Conservation (phyloP, 176 grass and related monocot genomes). For the Tillandsia fasciculata region DNA sequence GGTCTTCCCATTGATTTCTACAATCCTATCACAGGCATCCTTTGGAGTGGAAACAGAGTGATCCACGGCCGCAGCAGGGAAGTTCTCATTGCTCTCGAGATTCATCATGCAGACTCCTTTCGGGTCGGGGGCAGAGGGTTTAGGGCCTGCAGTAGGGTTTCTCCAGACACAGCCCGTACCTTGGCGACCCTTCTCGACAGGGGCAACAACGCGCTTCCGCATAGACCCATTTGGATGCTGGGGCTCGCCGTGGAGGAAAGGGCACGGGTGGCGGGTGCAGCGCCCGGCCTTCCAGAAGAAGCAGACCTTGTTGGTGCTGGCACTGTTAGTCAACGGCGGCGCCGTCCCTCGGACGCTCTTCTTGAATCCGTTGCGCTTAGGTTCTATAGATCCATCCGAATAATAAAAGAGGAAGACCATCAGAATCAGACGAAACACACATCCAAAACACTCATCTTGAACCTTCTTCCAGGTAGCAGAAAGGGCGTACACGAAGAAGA, state of each 20-base stretch:
- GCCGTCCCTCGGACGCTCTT: not conserved
- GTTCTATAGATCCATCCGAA: not conserved
- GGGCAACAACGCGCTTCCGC: not conserved
- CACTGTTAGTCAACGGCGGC: too few species aligned
- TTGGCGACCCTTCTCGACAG: slow-evolving; percentile 7
- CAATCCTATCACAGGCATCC: too few species aligned
- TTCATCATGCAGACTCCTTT: too few species aligned
- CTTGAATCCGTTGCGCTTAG: not conserved
- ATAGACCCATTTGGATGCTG: not conserved
- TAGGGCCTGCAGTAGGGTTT: slow-evolving; percentile 32
- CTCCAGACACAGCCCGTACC: slow-evolving; percentile 43
- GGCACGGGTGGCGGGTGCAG: slow-evolving; percentile 12
- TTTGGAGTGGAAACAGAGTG: too few species aligned
- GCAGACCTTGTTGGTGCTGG: slow-evolving; percentile 15
- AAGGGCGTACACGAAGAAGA: too few species aligned
- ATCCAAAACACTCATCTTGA: too few species aligned
- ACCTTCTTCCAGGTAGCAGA: too few species aligned
- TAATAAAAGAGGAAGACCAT: not conserved
- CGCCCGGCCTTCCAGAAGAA: slow-evolving; percentile 11
- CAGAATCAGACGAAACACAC: not conserved
- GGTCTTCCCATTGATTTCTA: too few species aligned
- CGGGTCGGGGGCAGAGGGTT: slow-evolving; percentile 7
- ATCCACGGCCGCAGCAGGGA: too few species aligned
- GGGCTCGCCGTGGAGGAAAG: slow-evolving; percentile 14
- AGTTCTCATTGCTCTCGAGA: too few species aligned